phyloP scores from a whole-genome alignment of 495 filamentous ascomycete species.

The Pseudevernia furfuracea region DNA sequence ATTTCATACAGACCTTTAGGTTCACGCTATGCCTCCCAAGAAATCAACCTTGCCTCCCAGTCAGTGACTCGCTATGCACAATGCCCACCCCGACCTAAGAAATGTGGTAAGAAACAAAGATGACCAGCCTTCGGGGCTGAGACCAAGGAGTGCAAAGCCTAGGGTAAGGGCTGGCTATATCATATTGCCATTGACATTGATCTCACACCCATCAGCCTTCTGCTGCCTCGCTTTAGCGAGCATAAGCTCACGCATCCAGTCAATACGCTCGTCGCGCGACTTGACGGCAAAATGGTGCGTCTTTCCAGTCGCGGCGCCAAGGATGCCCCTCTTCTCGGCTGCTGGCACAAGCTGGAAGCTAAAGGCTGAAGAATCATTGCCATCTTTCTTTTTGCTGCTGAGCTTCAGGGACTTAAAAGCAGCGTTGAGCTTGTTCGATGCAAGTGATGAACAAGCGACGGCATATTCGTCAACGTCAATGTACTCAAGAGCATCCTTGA shows the following conservation, averaged over 20 bases:
- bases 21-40: constrained; percentile 27
- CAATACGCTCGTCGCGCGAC: constrained; percentile 78
- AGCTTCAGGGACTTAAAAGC: constrained; percentile 82
- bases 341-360: constrained; percentile 86
- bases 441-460: constrained; percentile 75
- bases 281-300: constrained; percentile 92
- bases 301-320: constrained; percentile 48
- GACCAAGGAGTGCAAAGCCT: constrained; percentile 6
- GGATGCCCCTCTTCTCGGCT: constrained; percentile 46
- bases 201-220: constrained; percentile 70
- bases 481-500: constrained; percentile 57
- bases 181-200: constrained; percentile 75
- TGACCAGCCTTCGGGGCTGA: constrained; percentile 9
- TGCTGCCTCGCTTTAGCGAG: constrained; percentile 82
- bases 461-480: constrained; percentile 95
- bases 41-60: constrained; percentile 5
- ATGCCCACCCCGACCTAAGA: constrained; percentile 10
- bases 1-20: constrained; percentile 22
- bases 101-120: background rate
- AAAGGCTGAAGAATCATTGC: constrained; percentile 57
- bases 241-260: constrained; percentile 99
- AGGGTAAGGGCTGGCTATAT: constrained; percentile 41
- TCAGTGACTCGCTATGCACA: constrained; percentile 17
- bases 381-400: constrained; percentile 39
- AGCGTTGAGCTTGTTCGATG: constrained; percentile 58